Percentiles rank a stretch among this genome's conserved stretches.
Evolutionary conservation across 2,329 filamentous ascomycete species (phyloP).

Genomic region (Eutypa lata): DNA sequence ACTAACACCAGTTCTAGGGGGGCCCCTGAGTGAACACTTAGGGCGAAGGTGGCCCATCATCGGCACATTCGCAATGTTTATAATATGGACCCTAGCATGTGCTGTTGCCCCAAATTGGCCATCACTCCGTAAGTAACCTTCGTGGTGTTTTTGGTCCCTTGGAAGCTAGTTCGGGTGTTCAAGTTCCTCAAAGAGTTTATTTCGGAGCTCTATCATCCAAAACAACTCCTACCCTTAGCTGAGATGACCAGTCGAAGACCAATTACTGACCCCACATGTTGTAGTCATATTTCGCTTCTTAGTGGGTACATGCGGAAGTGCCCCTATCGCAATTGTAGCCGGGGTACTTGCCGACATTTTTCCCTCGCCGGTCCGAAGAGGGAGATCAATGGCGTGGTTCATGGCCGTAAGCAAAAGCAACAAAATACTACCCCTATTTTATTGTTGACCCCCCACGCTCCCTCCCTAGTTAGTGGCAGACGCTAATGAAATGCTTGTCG

Average conservation of each 20-base stretch:
- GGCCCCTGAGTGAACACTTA: conserved; percentile 63
- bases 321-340: conserved; percentile 59
- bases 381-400: conserved; percentile 60
- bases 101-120: conserved; percentile 52
- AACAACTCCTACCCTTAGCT: no score
- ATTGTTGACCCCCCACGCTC: no score
- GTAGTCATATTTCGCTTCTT: conserved; percentile 55
- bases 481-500: conserved; percentile 5
- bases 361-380: no score
- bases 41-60: conserved; percentile 50
- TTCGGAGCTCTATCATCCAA: no score
- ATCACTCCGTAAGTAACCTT: no score
- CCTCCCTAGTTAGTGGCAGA: not conserved
- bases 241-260: no score
- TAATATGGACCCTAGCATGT: conserved; percentile 52
- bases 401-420: conserved; percentile 48
- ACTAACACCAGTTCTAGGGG: conserved; percentile 50
- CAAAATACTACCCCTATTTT: no score
- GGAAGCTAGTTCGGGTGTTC: no score
- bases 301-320: conserved; percentile 51
- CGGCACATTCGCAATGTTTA: conserved; percentile 45
- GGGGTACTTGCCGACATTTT: conserved; percentile 67
- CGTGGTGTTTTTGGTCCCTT: no score
- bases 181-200: no score
- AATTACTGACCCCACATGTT: no score